Percentiles rank a stretch among this genome's conserved stretches.
Evolutionary conservation across 139 green algal species (phyloP).

Genomic region (Micractinium sp.): DNA sequence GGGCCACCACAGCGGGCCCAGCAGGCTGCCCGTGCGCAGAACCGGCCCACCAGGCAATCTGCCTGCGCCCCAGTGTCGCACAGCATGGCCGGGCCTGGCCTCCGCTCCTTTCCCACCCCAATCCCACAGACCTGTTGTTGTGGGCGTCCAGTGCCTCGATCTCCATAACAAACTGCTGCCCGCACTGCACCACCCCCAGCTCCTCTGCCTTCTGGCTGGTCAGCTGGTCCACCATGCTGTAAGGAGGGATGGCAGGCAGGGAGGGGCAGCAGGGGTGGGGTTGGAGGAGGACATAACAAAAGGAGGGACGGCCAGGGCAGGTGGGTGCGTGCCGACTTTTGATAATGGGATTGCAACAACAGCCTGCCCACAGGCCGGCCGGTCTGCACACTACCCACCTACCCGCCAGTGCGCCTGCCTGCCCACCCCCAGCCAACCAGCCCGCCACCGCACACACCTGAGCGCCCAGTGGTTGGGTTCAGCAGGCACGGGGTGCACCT

Average conservation of each 20-base stretch:
- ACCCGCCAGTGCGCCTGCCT: no score
- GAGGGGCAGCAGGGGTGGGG: background rate
- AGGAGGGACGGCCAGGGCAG: conserved; percentile 9
- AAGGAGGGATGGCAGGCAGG: background rate
- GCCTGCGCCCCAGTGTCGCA: no score
- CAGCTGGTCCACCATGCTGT: conserved; percentile 50
- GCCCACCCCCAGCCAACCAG: background rate
- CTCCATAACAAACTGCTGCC: conserved; percentile 62
- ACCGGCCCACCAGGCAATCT: no score
- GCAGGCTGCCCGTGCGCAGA: no score
- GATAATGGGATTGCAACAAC: no score
- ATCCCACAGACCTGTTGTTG: conserved; percentile 56
- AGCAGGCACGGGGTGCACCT: conserved; percentile 44
- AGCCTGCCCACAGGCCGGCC: no score
- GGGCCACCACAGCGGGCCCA: no score
- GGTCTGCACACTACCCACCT: no score
- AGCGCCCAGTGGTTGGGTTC: conserved; percentile 52
- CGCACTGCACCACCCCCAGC: conserved; percentile 56
- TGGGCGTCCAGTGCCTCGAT: conserved; percentile 61
- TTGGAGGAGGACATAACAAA: background rate
- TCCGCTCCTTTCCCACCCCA: background rate
- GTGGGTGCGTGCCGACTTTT: background rate
- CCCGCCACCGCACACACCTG: background rate
- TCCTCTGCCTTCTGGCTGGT: conserved; percentile 36
- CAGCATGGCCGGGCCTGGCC: background rate